phyloP scores from a whole-genome alignment of 164 flowering plant species.

The Chimonanthus salicifolius region DNA sequence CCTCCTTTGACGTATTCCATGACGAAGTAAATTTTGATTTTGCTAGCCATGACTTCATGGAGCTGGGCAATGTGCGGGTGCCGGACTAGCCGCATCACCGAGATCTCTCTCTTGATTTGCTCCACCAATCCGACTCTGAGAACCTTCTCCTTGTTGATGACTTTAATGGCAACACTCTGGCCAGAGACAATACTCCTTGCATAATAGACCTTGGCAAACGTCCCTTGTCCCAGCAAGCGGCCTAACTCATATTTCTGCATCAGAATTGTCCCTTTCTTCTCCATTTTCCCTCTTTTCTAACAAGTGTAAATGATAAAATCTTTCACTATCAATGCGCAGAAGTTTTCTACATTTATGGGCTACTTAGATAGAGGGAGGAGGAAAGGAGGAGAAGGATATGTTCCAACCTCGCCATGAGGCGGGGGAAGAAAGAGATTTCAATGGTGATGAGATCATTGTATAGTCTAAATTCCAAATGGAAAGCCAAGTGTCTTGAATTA shows the following conservation, averaged over 20 bases:
- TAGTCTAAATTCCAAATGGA: too few species aligned
- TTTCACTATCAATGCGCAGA: too few species aligned
- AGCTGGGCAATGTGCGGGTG: constrained; percentile 28
- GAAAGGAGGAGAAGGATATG: too few species aligned
- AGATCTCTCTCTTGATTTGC: constrained; percentile 34
- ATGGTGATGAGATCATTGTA: too few species aligned
- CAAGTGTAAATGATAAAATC: too few species aligned
- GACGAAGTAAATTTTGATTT: constrained; percentile 23
- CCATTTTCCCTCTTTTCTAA: constrained; percentile 4
- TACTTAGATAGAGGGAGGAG: too few species aligned
- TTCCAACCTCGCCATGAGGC: too few species aligned
- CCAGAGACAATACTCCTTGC: constrained; percentile 19
- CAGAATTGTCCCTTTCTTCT: constrained; percentile 22
- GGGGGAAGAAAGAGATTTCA: too few species aligned
- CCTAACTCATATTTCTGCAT: constrained; percentile 31
- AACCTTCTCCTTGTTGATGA: constrained; percentile 31
- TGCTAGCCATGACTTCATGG: constrained; percentile 33
- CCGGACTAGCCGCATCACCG: constrained; percentile 23
- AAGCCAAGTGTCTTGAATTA: too few species aligned
- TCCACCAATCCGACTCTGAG: constrained; percentile 22
- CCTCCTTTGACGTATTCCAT: constrained; percentile 33
- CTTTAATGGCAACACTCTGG: constrained; percentile 27
- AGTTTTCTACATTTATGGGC: too few species aligned
- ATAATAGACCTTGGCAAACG: constrained; percentile 31
- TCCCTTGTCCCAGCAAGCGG: constrained; percentile 30